Conservation (phyloP, 108 stramenopile genomes). For the Cyclotella kingstonii region DNA sequence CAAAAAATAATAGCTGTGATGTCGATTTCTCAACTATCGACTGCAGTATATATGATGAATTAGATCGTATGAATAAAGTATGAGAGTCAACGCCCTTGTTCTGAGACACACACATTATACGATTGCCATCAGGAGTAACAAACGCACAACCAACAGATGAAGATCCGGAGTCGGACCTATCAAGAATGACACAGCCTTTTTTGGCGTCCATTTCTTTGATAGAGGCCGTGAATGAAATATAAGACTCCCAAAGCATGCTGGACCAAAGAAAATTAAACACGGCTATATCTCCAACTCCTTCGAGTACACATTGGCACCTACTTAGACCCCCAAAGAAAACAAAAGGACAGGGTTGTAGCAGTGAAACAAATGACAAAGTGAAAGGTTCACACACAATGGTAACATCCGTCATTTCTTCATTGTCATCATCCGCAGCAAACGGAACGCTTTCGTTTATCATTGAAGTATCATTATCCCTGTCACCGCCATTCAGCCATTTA, state of each 20-base stretch:
- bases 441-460: slow-evolving; percentile 30
- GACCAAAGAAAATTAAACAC: slow-evolving; percentile 75
- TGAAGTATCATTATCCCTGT: slow-evolving; percentile 18
- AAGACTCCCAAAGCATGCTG: slow-evolving; percentile 29
- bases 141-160: slow-evolving; percentile 29
- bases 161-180: background rate
- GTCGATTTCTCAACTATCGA: slow-evolving; percentile 14
- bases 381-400: slow-evolving; percentile 51
- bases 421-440: slow-evolving; percentile 43
- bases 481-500: slow-evolving; percentile 47
- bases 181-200: slow-evolving; percentile 20
- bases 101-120: slow-evolving; percentile 27
- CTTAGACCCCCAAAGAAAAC: slow-evolving; percentile 57
- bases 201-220: slow-evolving; percentile 12
- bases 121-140: slow-evolving; percentile 23
- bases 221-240: slow-evolving; percentile 3
- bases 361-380: slow-evolving; percentile 52
- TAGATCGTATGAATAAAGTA: slow-evolving; percentile 21
- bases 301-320: background rate
- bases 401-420: slow-evolving; percentile 46
- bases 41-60: slow-evolving; percentile 12
- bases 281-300: slow-evolving; percentile 52
- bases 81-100: slow-evolving; percentile 8
- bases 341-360: slow-evolving; percentile 77
- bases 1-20: slow-evolving; percentile 17